These are phyloP conservation scores for Gigaspora rosea DNA, from an alignment of 192 early-diverging fungal species.

Conservation along the genomic window DNA sequence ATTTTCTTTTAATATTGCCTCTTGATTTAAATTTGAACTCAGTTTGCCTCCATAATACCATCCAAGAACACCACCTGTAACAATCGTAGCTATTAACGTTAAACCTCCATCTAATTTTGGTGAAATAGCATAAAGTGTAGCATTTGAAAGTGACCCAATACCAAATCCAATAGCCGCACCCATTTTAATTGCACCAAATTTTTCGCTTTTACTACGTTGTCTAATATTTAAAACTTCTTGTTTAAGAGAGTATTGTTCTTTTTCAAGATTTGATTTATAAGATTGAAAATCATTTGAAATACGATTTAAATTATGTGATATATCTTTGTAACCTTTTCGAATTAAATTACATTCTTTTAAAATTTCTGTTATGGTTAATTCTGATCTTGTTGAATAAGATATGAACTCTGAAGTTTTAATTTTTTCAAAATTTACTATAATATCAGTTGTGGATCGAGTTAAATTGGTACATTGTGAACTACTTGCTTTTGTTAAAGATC, in stretches of 20 bases:
- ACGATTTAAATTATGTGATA: neutral
- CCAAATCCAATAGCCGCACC: neutral
- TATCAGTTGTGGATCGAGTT: neutral
- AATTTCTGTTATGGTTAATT: neutral
- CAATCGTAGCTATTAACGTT: neutral
- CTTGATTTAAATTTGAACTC: neutral
- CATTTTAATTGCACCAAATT: neutral
- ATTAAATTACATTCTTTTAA: constrained; percentile 10
- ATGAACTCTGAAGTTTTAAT: neutral
- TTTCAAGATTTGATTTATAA: neutral
- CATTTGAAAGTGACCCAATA: neutral
- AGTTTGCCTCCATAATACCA: constrained; percentile 2
- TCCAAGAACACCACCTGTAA: neutral
- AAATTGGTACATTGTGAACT: neutral
- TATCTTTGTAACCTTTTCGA: neutral
- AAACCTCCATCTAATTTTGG: constrained; percentile 6
- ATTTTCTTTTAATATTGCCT: neutral
- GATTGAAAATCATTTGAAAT: constrained; percentile 1
- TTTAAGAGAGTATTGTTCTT: neutral
- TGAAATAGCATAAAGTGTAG: neutral
- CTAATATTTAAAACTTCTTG: neutral
- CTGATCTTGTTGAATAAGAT: neutral
- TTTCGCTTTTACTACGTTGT: neutral
- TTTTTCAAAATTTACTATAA: neutral
- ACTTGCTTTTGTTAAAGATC: neutral